Evolutionary conservation across 1,284 basidiomycete genomes (phyloP).

Genomic region (Rhodofomes roseus): DNA sequence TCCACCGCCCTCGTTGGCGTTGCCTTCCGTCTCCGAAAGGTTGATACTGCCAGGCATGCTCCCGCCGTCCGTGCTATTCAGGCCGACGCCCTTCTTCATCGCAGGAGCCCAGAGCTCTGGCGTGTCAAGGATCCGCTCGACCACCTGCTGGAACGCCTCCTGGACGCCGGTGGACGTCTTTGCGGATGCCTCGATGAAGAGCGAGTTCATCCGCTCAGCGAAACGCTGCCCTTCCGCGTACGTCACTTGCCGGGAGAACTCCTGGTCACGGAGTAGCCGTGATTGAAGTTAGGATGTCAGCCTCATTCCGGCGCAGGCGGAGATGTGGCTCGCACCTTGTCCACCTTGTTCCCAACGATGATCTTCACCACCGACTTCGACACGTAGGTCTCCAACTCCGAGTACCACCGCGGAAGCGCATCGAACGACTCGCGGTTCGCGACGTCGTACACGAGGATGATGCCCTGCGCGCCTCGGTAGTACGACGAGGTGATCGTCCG

Average conservation of each 20-base stretch:
- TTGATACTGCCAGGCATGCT: slow-evolving; percentile 38
- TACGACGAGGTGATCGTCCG: slow-evolving; percentile 90
- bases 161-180: slow-evolving; percentile 83
- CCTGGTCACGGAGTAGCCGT: slow-evolving; percentile 41
- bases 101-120: slow-evolving; percentile 60
- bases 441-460: slow-evolving; percentile 95
- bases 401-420: slow-evolving; percentile 89
- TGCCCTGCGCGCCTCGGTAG: slow-evolving; percentile 91
- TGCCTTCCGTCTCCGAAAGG: slow-evolving; percentile 17
- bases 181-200: slow-evolving; percentile 87
- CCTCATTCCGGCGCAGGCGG: not conserved
- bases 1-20: slow-evolving; percentile 15
- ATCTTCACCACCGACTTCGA: slow-evolving; percentile 89
- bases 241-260: slow-evolving; percentile 85
- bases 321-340: slow-evolving; percentile 59
- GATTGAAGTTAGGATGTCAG: not conserved
- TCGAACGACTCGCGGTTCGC: slow-evolving; percentile 90
- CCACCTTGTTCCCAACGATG: slow-evolving; percentile 93
- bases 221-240: slow-evolving; percentile 79
- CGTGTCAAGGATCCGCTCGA: slow-evolving; percentile 64
- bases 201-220: slow-evolving; percentile 75
- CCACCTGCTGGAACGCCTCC: slow-evolving; percentile 80
- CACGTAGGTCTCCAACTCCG: slow-evolving; percentile 93
- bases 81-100: slow-evolving; percentile 7
- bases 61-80: slow-evolving; percentile 8